Evolutionary conservation across 805 yeast genomes (phyloP), one percentile per base, ranked within the genome.

Genomic region (Wickerhamomyces subpelliculosus): DNA sequence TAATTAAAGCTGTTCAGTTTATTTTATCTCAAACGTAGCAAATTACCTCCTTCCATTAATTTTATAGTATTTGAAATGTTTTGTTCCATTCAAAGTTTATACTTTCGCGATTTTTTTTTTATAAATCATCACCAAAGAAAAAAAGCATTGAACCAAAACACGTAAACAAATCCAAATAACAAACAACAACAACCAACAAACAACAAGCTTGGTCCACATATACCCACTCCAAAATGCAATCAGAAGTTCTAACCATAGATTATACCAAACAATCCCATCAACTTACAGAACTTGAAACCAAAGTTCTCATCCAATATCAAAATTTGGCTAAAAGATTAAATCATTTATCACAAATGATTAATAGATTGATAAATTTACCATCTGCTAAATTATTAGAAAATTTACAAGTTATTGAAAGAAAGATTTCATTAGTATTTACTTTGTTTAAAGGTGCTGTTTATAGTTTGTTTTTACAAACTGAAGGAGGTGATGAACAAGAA

Each of bases 401-500:
- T 43, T 55, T 81, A 46, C 65, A 86, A 22, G 72, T 66, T 19
- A 66, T 82, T 36, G 89, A 82, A 48, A 66, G 74, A 43, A 80
- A 80, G 45, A 65, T 78, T 11, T 80, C 81, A 1, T 57, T 80
- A 37, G 81, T 82, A 4, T 77, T 78, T 36, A 80, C 87, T 1
- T 55, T 79, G 31, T 70, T 82, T 57, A 78, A 80, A 46, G 80
- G 84, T 5, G 81, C 87, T 4, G 85, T 82, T 4, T 82, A 82
- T 52, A 73, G 80, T 14, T 61, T 81, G 36, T 72, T 78, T 39
- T 52, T 78, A 28, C 80, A 77, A 47, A 69, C 70, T 44, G 75
- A 66, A 43, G 51, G 50, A 10, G 40, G 36, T 7, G 51, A 46
- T 22, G 26, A 35, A 4, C 45, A 41, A n/a, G 38, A 21, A 17